phyloP scores from a whole-genome alignment of 1,139 yeast genomes.

The Hemisphaericaspora lyxosophila region DNA sequence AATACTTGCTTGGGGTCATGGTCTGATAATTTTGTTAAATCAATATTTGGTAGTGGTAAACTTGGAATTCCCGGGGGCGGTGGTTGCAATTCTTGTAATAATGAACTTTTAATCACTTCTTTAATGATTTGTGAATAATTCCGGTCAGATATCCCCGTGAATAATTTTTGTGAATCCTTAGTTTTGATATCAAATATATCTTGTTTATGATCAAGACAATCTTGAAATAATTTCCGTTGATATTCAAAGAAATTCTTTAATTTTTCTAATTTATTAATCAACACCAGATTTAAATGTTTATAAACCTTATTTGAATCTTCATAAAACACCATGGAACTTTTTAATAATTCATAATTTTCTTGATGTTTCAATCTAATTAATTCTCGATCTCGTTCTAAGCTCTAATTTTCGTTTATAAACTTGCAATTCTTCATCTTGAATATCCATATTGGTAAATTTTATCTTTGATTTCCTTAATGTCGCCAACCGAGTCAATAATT shows the following conservation, averaged over 20 bases:
- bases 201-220: slow-evolving; percentile 20
- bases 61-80: slow-evolving; percentile 2
- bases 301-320: slow-evolving; percentile 41
- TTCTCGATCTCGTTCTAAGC: slow-evolving; percentile 32
- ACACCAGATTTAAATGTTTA: slow-evolving; percentile 29
- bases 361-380: slow-evolving; percentile 35
- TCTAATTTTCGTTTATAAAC: slow-evolving; percentile 17
- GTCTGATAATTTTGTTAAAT: slow-evolving; percentile 6
- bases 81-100: slow-evolving; percentile 12
- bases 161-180: slow-evolving; percentile 38
- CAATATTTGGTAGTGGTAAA: slow-evolving; percentile 4
- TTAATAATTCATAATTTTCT: slow-evolving; percentile 35
- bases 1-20: slow-evolving; percentile 8
- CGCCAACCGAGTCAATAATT: slow-evolving; percentile 26
- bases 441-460: slow-evolving; percentile 20
- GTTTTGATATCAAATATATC: slow-evolving; percentile 35
- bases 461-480: slow-evolving; percentile 29
- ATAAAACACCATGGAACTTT: slow-evolving; percentile 35
- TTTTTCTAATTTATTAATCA: slow-evolving; percentile 39
- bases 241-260: slow-evolving; percentile 42
- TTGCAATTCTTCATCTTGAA: slow-evolving; percentile 32
- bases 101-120: slow-evolving; percentile 19
- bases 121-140: slow-evolving; percentile 33
- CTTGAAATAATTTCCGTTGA: slow-evolving; percentile 32
- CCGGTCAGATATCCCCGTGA: slow-evolving; percentile 29